Percentiles rank a stretch among this genome's conserved stretches.
Evolutionary conservation across 192 early-diverging fungal species (phyloP).

Genomic region (Allomyces arbusculus): DNA sequence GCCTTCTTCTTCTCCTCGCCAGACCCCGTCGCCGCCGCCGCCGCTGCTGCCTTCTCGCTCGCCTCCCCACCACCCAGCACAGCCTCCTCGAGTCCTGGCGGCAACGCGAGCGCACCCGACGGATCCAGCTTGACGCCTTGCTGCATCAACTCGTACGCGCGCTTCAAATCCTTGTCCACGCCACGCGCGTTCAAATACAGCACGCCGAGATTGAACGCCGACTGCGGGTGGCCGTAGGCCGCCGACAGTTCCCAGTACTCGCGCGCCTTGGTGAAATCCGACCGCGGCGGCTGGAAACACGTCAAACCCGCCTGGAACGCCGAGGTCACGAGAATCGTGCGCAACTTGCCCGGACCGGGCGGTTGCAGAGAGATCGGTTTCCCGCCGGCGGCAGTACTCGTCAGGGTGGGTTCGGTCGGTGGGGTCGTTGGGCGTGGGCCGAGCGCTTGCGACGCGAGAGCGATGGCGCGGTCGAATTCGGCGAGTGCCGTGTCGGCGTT

Average conservation of each 20-base stretch:
- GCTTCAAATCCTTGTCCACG: background rate
- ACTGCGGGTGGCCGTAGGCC: background rate
- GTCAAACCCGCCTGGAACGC: background rate
- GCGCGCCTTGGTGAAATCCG: background rate
- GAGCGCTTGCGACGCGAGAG: background rate
- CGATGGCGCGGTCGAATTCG: background rate
- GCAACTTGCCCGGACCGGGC: background rate
- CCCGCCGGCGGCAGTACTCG: background rate
- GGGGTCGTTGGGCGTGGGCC: background rate
- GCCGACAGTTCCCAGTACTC: background rate
- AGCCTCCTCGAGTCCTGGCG: background rate
- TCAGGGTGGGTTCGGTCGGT: background rate
- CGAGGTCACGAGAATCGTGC: background rate
- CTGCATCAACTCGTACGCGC: background rate
- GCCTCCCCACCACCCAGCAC: background rate
- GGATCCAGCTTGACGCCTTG: background rate
- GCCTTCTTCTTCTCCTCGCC: no score
- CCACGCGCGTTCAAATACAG: background rate
- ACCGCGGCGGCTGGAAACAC: background rate
- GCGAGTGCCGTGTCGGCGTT: background rate
- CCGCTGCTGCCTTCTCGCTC: background rate
- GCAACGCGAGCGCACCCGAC: background rate
- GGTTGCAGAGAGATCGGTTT: background rate
- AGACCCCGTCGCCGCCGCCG: no score
- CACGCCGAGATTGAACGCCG: background rate